These are phyloP conservation scores for Hypoxylon fuscum DNA, from an alignment of 495 filamentous ascomycete genomes.

Conservation along the genomic window DNA sequence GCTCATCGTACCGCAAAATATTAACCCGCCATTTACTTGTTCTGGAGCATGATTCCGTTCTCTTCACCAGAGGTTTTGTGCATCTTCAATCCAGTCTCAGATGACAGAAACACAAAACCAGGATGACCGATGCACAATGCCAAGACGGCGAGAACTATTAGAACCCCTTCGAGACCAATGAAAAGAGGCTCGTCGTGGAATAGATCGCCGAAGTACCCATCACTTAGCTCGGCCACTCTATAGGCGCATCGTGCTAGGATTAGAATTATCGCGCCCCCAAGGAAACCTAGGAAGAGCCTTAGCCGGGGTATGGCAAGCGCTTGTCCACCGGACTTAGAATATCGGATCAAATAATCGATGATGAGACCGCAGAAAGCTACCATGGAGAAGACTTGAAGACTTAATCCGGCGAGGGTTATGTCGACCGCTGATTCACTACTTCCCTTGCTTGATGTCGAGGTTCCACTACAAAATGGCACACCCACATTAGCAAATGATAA, in stretches of 20 bases:
- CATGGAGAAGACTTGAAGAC: conserved; percentile 56
- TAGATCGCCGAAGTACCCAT: conserved; percentile 54
- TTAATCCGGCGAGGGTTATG: conserved; percentile 60
- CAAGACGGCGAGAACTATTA: conserved; percentile 34
- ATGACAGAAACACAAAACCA: conserved; percentile 31
- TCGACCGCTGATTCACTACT: conserved; percentile 47
- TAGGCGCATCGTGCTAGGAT: conserved; percentile 60
- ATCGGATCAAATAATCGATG: conserved; percentile 54
- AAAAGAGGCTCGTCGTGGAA: conserved; percentile 58
- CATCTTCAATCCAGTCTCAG: background rate
- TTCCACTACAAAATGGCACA: conserved; percentile 43
- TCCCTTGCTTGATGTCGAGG: conserved; percentile 41
- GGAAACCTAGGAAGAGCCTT: conserved; percentile 56
- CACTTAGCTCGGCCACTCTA: conserved; percentile 59
- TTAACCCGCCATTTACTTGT: background rate
- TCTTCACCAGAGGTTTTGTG: background rate
- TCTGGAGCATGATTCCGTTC: background rate
- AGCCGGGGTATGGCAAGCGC: conserved; percentile 31
- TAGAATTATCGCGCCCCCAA: conserved; percentile 53
- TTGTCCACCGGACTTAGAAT: conserved; percentile 23
- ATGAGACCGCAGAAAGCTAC: conserved; percentile 53
- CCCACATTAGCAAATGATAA: background rate
- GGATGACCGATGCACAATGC: conserved; percentile 45
- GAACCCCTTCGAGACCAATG: conserved; percentile 54
- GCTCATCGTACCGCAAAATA: background rate